Evolutionary conservation across 176 grass and related monocot species (phyloP).

Genomic region (Triticum urartu): DNA sequence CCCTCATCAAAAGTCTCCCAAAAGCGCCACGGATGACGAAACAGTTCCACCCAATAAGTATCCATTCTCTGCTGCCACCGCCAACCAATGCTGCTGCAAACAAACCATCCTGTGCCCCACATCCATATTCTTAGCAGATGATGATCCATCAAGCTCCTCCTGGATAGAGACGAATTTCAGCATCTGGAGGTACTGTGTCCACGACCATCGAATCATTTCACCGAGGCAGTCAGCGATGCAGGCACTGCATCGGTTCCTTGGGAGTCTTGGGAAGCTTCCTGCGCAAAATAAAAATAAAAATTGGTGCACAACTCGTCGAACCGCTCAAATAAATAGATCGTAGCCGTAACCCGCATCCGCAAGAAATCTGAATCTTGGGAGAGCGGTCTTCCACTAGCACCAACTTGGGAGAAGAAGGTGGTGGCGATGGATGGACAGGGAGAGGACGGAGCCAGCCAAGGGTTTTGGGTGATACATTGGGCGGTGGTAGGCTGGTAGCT

Average conservation of each 20-base stretch:
- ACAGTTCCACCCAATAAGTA: conserved; percentile 35
- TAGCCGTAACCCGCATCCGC: neutral
- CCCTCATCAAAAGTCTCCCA: conserved; percentile 19
- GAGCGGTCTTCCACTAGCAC: conserved; percentile 17
- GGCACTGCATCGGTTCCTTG: no score
- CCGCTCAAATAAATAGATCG: conserved; percentile 11
- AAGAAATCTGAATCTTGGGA: conserved; percentile 31
- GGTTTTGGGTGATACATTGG: conserved; percentile 22
- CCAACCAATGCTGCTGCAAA: conserved; percentile 19
- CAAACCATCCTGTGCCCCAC: conserved; percentile 19
- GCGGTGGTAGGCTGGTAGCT: conserved; percentile 55
- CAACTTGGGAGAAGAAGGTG: conserved; percentile 20
- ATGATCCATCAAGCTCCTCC: conserved; percentile 33
- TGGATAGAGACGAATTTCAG: conserved; percentile 41
- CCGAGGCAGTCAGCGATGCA: neutral
- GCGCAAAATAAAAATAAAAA: neutral
- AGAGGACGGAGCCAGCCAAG: conserved; percentile 3
- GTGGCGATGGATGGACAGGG: conserved; percentile 23
- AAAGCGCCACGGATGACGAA: conserved; percentile 26
- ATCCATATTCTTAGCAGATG: conserved; percentile 14
- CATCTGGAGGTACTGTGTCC: neutral
- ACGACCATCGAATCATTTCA: conserved; percentile 7
- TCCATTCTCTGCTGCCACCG: conserved; percentile 18
- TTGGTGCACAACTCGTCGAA: neutral
- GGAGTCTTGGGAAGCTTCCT: neutral